These are phyloP conservation scores for Kuraishia hungarica DNA, from an alignment of 805 yeast genomes.

Conservation along the genomic window DNA sequence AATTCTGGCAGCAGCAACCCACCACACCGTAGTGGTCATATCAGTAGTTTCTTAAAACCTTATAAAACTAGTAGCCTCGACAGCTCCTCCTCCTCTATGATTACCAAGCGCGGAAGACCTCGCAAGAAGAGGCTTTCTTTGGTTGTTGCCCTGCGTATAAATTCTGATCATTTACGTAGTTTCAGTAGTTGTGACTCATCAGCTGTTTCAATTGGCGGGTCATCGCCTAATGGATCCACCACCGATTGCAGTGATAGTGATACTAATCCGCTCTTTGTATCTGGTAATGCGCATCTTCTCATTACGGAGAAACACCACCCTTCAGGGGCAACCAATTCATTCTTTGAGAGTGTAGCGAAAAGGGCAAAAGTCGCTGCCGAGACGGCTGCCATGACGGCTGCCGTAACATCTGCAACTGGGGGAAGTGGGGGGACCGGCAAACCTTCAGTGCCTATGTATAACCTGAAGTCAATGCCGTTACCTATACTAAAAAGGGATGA, in stretches of 20 bases:
- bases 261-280: background rate
- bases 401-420: background rate
- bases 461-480: constrained; percentile 20
- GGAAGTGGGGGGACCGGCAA: background rate
- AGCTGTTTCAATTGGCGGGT: background rate
- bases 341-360: background rate
- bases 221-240: background rate
- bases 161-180: background rate
- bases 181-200: background rate
- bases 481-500: constrained; percentile 20
- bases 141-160: background rate
- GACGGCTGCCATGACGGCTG: background rate
- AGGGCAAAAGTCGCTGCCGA: constrained; percentile 2
- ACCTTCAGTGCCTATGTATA: background rate
- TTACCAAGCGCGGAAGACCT: background rate
- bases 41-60: background rate
- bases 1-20: background rate
- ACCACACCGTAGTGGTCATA: background rate
- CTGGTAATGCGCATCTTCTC: background rate
- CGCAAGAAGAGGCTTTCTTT: background rate
- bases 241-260: background rate
- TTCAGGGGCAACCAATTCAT: background rate
- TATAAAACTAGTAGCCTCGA: background rate
- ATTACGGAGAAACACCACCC: background rate
- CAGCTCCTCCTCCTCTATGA: background rate